Evolutionary conservation across 345 rosid species (phyloP), one percentile per base, ranked within the genome.

Genomic region (Camelina sativa): DNA sequence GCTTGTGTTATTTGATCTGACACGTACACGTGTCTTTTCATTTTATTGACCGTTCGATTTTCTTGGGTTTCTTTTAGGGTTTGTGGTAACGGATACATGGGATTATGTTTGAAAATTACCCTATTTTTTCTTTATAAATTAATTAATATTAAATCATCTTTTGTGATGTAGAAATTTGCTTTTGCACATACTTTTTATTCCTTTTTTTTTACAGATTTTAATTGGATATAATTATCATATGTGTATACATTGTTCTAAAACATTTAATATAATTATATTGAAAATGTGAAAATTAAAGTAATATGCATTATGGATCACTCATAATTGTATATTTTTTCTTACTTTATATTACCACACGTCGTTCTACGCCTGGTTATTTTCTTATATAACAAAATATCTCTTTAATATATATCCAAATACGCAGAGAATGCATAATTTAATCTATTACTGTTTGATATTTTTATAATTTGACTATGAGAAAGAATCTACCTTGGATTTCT

Each of bases 61-160:
- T 12, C 28, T 5, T 43, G 25, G 2, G 52, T 17, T 53, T 60
- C 44, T 37, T 66, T 46, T 72, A 78, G 68, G 77, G 77, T 78
- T 60, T 78, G 1, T 72, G 46, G 65, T 67, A 73, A 66, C 77
- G 77, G 77, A 56, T 67, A 60, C 81, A 78, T 12, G 28, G 7
- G 81, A 78, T 72, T 44, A 60, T 78, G 59, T 77, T 77, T 72
- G 76, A 76, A 76, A 8, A 28, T 63, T 47, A 23, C 47, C 47
- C n/a, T 11, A 4, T 23, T 65, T 32, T 43, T 20, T 9, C 15
- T 9, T 9, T 13, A 57, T 30, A 35, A 16, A 17, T 4, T 35
- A n/a, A n/a, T n/a, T 11, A 17, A n/a, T 55, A 25, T 6, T 28
- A 55, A 28, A 25, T 6, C 37, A 13, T 12, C 37, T 28, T 16